Evolutionary conservation across 2,329 filamentous ascomycete genomes (phyloP), one percentile per base, ranked within the genome.

Genomic region (Thelonectria discophora): DNA sequence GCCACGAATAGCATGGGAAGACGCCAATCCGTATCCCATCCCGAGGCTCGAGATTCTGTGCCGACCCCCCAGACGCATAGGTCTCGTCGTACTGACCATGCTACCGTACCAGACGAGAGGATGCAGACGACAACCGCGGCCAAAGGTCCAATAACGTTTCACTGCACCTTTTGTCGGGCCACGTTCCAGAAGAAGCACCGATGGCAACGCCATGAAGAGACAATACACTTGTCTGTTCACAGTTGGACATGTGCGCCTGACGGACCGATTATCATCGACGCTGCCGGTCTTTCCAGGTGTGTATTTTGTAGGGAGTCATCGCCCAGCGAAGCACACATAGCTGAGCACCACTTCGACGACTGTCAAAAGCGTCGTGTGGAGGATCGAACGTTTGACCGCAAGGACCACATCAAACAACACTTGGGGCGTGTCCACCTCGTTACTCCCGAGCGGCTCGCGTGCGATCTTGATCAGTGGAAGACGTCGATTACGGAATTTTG

Each of bases 201-300:
- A 57, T 80, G 78, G 78, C 77, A 78, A 58, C 74, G 83, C 24
- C 83, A 85, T 65, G 83, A 85, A 63, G 78, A 77, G 40, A 73
- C 77, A 65, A 77, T 76, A 66, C 82, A 73, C 71, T 77, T 73
- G 67, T 81, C 75, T 40, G 79, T 80, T 1, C 78, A 75, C 73
- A 74, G 65, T 46, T 85, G 73, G 83, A 78, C 75, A 65, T 84
- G 74, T 50, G 73, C 71, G 6, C 77, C 74, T 1, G 12, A 55
- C 1, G 75, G 75, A 61, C 65, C 71, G 4, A 65, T 55, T 1
- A 13, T 24, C 4, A 3, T 39, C 5, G 77, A 80, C 3, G 72
- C 79, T 3, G 76, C 81, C 20, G 75, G 79, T 15, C 74, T 79
- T 4, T 78, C 79, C 8, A 78, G 62, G 21, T 79, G 77, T 50